phyloP scores from a whole-genome alignment of 345 rosid species.

The Eucalyptus tenuipes region DNA sequence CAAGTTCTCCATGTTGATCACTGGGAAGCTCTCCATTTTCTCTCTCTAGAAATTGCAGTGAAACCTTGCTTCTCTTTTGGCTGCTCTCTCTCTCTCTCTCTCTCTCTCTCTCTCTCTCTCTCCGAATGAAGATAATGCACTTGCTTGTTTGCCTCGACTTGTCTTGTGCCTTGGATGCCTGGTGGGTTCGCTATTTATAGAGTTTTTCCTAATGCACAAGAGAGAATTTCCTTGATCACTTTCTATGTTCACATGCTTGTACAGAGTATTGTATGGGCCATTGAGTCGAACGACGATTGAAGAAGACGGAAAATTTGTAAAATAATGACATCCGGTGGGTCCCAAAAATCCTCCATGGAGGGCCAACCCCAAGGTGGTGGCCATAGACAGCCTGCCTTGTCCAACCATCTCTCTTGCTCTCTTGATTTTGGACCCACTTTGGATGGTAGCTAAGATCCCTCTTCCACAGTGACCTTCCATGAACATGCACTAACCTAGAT shows the following conservation, averaged over 20 bases:
- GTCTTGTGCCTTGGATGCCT: not conserved
- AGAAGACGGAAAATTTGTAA: not conserved
- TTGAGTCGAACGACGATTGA: not conserved
- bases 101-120: not conserved
- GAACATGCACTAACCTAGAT: too few species aligned
- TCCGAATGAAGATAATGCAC: not conserved
- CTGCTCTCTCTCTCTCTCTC: not conserved
- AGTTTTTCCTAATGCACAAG: not conserved
- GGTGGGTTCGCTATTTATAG: not conserved
- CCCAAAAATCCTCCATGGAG: not conserved
- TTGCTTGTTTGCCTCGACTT: not conserved
- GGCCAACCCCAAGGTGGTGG: not conserved
- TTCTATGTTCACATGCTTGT: not conserved
- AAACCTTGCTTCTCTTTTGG: not conserved
- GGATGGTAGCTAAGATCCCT: too few species aligned
- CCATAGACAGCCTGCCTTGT: too few species aligned
- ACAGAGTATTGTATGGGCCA: not conserved
- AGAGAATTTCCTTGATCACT: not conserved
- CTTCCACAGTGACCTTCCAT: too few species aligned
- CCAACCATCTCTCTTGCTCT: not conserved
- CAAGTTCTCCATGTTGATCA: conserved; percentile 53
- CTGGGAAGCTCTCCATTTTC: conserved; percentile 55
- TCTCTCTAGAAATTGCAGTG: not conserved
- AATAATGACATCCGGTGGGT: not conserved
- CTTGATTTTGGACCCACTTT: too few species aligned